phyloP scores from a whole-genome alignment of 208 protist species.

The Trichomonas tenax region DNA sequence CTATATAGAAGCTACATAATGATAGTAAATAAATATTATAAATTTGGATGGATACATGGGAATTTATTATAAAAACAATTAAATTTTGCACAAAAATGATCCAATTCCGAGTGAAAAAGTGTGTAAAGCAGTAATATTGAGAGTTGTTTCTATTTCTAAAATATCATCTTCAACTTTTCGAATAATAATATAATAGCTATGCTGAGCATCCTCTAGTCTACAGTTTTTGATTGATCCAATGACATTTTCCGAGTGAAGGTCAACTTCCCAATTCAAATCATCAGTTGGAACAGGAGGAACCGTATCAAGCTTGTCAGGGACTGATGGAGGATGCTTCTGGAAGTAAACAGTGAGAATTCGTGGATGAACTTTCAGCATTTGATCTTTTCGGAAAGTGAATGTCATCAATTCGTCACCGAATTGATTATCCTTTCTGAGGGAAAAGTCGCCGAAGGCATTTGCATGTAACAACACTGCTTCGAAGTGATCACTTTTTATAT shows the following conservation, averaged over 20 bases:
- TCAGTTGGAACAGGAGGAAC: neutral
- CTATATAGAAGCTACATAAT: too few relatives aligned
- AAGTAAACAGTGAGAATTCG: neutral
- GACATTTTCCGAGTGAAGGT: neutral
- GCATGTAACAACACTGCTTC: neutral
- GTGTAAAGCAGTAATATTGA: neutral
- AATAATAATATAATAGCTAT: neutral
- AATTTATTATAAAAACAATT: neutral
- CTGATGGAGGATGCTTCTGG: neutral
- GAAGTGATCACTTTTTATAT: neutral
- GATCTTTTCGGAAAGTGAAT: neutral
- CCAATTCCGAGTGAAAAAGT: neutral
- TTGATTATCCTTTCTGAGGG: neutral
- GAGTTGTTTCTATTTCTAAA: neutral
- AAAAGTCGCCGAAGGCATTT: neutral
- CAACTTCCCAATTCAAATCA: neutral
- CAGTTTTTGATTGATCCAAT: neutral
- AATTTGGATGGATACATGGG: too few relatives aligned
- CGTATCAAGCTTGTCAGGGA: neutral
- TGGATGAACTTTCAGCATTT: neutral
- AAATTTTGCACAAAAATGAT: neutral
- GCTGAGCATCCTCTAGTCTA: neutral
- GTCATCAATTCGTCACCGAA: neutral
- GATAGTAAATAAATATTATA: too few relatives aligned
- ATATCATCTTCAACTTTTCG: neutral